phyloP scores from a whole-genome alignment of 768 basidiomycete genomes.

The Pleurotus pulmonarius region DNA sequence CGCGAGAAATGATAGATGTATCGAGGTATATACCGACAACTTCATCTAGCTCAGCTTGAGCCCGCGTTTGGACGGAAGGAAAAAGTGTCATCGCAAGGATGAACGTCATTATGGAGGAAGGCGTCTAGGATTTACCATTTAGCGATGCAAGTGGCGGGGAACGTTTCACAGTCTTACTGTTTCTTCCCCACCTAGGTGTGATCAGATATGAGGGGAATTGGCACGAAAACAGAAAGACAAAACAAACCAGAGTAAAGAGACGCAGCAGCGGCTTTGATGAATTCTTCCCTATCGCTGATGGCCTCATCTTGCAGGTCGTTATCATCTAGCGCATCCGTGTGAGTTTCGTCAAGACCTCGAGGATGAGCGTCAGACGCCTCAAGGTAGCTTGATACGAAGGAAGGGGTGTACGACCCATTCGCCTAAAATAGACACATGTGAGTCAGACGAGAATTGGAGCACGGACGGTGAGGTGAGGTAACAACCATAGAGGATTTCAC shows the following conservation, averaged over 20 bases:
- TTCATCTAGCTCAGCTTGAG: slow-evolving; percentile 3
- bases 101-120: slow-evolving; percentile 27
- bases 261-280: slow-evolving; percentile 25
- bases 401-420: slow-evolving; percentile 13
- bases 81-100: slow-evolving; percentile 29
- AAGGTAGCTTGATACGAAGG: slow-evolving; percentile 19
- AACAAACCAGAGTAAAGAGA: slow-evolving; percentile 22
- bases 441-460: background rate
- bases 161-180: slow-evolving; percentile 13
- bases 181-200: slow-evolving; percentile 22
- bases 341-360: background rate
- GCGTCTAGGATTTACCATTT: slow-evolving; percentile 15
- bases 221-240: too few species aligned
- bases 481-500: slow-evolving; percentile 23
- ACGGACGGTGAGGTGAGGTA: background rate
- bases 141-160: background rate
- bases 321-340: slow-evolving; percentile 10
- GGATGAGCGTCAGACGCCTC: slow-evolving; percentile 1
- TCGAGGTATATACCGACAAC: background rate
- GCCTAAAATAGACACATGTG: slow-evolving; percentile 8
- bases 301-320: background rate
- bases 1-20: background rate
- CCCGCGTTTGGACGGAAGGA: slow-evolving; percentile 8
- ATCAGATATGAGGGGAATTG: too few species aligned
- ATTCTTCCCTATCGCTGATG: slow-evolving; percentile 18